These are phyloP conservation scores for Penicillium arizonense DNA, from an alignment of 495 filamentous ascomycete genomes.

Conservation along the genomic window DNA sequence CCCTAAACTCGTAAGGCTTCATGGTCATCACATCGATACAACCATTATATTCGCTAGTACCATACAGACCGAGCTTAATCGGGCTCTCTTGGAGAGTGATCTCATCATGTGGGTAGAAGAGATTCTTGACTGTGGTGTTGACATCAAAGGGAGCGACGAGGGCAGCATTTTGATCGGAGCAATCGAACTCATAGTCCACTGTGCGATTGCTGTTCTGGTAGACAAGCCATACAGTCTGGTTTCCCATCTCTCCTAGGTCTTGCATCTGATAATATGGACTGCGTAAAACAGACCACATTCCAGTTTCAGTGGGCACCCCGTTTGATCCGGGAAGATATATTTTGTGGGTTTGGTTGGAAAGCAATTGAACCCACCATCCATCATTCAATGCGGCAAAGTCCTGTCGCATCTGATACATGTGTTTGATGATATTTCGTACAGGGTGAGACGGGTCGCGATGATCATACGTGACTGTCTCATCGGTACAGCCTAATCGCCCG, in stretches of 20 bases:
- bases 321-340: conserved; percentile 54
- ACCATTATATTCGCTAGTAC: conserved; percentile 49
- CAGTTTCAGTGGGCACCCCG: conserved; percentile 57
- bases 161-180: conserved; percentile 42
- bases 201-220: conserved; percentile 61
- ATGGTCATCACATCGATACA: conserved; percentile 56
- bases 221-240: conserved; percentile 63
- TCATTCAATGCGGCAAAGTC: conserved; percentile 62
- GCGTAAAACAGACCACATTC: conserved; percentile 65
- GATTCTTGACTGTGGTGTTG: conserved; percentile 58
- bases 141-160: conserved; percentile 59
- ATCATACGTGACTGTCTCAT: conserved; percentile 57
- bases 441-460: conserved; percentile 70
- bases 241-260: conserved; percentile 45
- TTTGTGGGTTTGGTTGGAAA: conserved; percentile 58
- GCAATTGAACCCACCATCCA: conserved; percentile 57
- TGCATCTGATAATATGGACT: conserved; percentile 50
- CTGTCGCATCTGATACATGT: conserved; percentile 63
- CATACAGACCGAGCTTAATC: conserved; percentile 41
- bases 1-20: conserved; percentile 59
- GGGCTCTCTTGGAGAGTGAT: conserved; percentile 41
- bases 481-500: conserved; percentile 57
- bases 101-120: conserved; percentile 67
- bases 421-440: conserved; percentile 63
- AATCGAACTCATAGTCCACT: conserved; percentile 61